Conservation (phyloP, 1,284 basidiomycete species). For the Coniferiporia sulphurascens region DNA sequence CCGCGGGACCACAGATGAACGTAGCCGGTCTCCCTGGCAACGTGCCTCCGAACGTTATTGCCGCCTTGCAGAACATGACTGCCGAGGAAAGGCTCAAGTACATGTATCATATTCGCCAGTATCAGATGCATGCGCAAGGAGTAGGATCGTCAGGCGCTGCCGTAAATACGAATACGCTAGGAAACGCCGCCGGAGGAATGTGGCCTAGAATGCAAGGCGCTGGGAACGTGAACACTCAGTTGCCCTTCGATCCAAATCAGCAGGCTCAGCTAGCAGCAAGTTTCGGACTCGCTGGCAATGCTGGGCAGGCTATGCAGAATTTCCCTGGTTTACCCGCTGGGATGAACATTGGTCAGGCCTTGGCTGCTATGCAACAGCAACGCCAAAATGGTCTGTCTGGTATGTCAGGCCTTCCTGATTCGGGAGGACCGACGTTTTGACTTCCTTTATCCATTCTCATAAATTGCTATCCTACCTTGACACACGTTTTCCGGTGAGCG, state of each 20-base stretch:
- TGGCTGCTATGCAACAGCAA: constrained; percentile 16
- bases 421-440: constrained; percentile 1
- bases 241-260: background rate
- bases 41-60: background rate
- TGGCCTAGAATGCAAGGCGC: background rate
- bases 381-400: constrained; percentile 18
- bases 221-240: background rate
- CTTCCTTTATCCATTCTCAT: no score
- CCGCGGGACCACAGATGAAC: background rate
- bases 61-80: constrained; percentile 1
- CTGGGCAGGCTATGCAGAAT: constrained; percentile 20
- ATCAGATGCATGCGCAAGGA: background rate
- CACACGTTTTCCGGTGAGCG: constrained; percentile 1
- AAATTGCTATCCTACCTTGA: background rate
- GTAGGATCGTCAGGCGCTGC: background rate
- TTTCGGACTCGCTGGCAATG: background rate
- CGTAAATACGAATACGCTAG: background rate
- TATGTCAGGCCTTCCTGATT: constrained; percentile 10
- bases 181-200: background rate
- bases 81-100: background rate
- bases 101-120: background rate
- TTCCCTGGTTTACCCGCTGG: background rate
- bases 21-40: background rate
- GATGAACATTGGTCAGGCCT: constrained; percentile 14
- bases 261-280: background rate